Percentiles rank a stretch among this genome's conserved stretches.
Evolutionary conservation across 2,329 filamentous ascomycete genomes (phyloP).

Genomic region (Mycosphaerella sp.): DNA sequence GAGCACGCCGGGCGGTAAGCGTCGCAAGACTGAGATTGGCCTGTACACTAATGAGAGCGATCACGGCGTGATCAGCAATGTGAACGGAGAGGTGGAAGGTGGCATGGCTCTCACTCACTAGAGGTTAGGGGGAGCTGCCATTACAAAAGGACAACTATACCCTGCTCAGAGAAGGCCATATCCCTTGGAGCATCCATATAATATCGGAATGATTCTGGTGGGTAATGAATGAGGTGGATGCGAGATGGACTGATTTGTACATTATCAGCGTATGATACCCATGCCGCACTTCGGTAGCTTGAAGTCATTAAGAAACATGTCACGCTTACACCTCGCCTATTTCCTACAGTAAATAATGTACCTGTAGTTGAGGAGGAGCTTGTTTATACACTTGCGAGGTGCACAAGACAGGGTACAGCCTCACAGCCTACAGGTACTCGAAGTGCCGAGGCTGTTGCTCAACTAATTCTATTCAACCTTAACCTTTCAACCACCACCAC

Average conservation of each 20-base stretch:
- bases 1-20: constrained; percentile 9
- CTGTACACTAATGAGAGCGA: constrained; percentile 18
- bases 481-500: too few species aligned
- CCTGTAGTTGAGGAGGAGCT: too few species aligned
- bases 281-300: too few species aligned
- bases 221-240: not conserved
- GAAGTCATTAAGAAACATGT: too few species aligned
- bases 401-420: too few species aligned
- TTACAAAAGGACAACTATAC: not conserved
- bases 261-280: not conserved
- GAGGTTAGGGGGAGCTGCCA: not conserved
- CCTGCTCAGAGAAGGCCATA: not conserved
- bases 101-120: constrained; percentile 48
- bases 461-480: too few species aligned
- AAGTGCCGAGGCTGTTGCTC: too few species aligned
- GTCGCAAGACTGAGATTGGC: constrained; percentile 3
- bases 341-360: too few species aligned
- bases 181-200: not conserved
- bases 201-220: not conserved
- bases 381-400: too few species aligned
- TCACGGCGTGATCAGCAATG: constrained; percentile 31
- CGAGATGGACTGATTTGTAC: not conserved
- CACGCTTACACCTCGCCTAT: too few species aligned
- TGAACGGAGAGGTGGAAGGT: constrained; percentile 41
- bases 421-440: too few species aligned